Evolutionary conservation across 495 filamentous ascomycete species (phyloP).

Genomic region (Penicillium longicatenatum): DNA sequence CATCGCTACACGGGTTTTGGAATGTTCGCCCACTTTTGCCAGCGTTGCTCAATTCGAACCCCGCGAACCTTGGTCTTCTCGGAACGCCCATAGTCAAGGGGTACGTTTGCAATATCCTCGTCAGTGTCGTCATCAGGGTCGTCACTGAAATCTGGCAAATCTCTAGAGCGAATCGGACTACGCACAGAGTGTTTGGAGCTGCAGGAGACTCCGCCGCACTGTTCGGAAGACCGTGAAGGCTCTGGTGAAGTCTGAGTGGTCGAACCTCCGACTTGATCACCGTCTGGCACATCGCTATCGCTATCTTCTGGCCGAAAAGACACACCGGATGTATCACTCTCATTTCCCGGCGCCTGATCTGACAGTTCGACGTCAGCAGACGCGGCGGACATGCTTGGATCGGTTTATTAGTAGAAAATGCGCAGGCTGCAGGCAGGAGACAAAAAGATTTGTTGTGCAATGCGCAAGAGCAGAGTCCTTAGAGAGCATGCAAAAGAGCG

Average conservation of each 20-base stretch:
- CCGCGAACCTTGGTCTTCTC: slow-evolving; percentile 18
- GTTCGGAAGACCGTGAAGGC: neutral
- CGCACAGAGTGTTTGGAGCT: neutral
- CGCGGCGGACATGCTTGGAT: neutral
- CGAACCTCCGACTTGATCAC: neutral
- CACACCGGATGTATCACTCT: neutral
- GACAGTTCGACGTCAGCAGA: neutral
- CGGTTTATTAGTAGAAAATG: neutral
- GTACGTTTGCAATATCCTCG: slow-evolving; percentile 22
- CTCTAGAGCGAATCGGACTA: neutral
- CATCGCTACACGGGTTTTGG: neutral
- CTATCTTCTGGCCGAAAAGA: neutral
- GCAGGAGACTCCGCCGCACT: neutral
- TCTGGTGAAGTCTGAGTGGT: neutral
- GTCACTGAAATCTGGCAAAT: slow-evolving; percentile 17
- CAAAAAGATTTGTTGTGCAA: neutral
- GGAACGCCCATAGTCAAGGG: slow-evolving; percentile 27
- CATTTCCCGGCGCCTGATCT: neutral
- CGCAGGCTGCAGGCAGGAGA: no score
- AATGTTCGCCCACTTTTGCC: slow-evolving; percentile 22
- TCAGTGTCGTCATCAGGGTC: slow-evolving; percentile 25
- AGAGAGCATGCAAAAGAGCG: neutral
- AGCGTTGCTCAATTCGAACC: slow-evolving; percentile 22
- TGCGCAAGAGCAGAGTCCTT: neutral
- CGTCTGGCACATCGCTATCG: neutral